Evolutionary conservation across 345 rosid genomes (phyloP).

Genomic region (Lepidium aucheri): DNA sequence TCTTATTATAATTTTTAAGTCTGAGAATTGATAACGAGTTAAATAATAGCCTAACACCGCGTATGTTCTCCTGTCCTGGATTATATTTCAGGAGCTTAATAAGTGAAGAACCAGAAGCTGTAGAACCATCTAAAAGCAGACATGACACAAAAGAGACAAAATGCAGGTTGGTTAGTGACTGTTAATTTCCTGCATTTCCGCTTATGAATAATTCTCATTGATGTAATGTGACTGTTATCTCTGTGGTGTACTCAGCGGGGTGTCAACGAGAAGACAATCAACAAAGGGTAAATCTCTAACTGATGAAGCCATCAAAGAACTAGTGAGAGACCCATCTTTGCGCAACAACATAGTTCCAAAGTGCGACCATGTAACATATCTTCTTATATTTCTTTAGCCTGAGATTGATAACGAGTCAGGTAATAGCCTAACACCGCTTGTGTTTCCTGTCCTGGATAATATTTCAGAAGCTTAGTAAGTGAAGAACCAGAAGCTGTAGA

Average conservation of each 20-base stretch:
- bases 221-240: slow-evolving; percentile 6
- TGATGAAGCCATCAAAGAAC: slow-evolving; percentile 12
- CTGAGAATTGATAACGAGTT: too few species aligned
- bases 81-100: slow-evolving; percentile 11
- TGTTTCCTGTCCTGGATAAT: neutral
- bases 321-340: neutral
- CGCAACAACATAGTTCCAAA: slow-evolving; percentile 11
- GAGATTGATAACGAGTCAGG: too few species aligned
- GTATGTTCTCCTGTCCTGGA: neutral
- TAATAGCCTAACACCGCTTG: neutral
- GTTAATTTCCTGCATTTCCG: neutral
- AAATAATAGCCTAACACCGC: neutral
- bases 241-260: slow-evolving; percentile 8
- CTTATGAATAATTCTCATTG: neutral
- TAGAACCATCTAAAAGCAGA: slow-evolving; percentile 27
- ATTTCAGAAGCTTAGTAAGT: slow-evolving; percentile 19
- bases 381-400: too few species aligned
- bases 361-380: neutral
- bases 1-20: too few species aligned
- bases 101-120: slow-evolving; percentile 28
- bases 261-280: slow-evolving; percentile 32
- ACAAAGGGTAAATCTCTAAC: slow-evolving; percentile 21
- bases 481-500: slow-evolving; percentile 31
- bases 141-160: slow-evolving; percentile 24
- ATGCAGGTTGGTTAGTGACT: slow-evolving; percentile 36